Evolutionary conservation across 2,329 filamentous ascomycete genomes (phyloP).

Genomic region (Phyllosticta citrichinensis): DNA sequence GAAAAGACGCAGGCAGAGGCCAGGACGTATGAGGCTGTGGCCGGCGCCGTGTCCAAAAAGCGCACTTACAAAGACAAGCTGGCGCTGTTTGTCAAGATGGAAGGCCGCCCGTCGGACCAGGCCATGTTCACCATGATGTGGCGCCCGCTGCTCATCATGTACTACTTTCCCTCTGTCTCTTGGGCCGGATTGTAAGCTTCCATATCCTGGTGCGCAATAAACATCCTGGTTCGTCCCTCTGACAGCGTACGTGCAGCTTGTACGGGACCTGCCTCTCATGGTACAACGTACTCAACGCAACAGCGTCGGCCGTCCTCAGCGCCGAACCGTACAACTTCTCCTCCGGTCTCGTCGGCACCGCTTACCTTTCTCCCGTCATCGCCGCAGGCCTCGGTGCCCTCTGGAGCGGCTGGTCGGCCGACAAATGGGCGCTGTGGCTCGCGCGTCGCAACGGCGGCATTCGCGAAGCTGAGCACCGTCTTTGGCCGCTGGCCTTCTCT

Average conservation of each 20-base stretch:
- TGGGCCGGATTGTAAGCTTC: conserved; percentile 26
- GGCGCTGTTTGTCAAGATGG: conserved; percentile 19
- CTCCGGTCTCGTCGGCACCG: conserved; percentile 27
- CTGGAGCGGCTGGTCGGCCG: conserved; percentile 27
- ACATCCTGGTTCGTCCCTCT: too few species aligned
- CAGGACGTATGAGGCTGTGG: not conserved
- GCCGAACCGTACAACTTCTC: conserved; percentile 26
- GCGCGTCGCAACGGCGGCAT: conserved; percentile 30
- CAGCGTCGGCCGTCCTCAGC: conserved; percentile 28
- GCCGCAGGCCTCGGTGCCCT: conserved; percentile 17
- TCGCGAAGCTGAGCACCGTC: conserved; percentile 30
- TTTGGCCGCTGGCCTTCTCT: conserved; percentile 31
- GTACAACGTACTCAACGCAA: conserved; percentile 36
- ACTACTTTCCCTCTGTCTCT: conserved; percentile 25
- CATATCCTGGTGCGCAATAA: not conserved
- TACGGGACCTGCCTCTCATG: conserved; percentile 31
- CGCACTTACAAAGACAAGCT: conserved; percentile 22
- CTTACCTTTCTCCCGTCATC: conserved; percentile 26
- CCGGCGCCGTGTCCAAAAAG: not conserved
- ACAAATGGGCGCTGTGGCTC: conserved; percentile 22
- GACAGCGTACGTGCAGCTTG: not conserved
- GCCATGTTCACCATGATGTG: conserved; percentile 22
- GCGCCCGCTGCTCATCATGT: conserved; percentile 1
- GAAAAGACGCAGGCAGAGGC: not conserved
- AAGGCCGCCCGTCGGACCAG: conserved; percentile 11